Conservation (phyloP, 2,329 filamentous ascomycete genomes). For the Fusarium guadeloupense region DNA sequence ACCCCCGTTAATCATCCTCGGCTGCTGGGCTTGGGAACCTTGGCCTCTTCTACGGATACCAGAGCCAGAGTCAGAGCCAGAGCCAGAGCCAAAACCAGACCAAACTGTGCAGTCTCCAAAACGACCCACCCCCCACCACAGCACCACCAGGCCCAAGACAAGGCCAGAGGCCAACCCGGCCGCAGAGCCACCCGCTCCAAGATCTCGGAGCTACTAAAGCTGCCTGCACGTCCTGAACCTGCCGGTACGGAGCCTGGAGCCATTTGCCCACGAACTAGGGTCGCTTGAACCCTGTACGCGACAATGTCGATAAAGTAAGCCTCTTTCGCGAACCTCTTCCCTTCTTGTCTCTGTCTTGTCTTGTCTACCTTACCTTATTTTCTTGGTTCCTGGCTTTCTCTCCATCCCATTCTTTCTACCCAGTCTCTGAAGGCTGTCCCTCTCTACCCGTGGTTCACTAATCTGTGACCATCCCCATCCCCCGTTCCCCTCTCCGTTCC, state of each 20-base stretch:
- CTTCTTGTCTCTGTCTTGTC: slow-evolving; percentile 13
- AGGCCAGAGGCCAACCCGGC: slow-evolving; percentile 38
- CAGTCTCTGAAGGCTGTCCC: slow-evolving; percentile 18
- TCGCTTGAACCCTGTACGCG: slow-evolving; percentile 49
- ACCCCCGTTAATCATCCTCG: slow-evolving; percentile 20
- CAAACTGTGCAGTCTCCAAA: slow-evolving; percentile 35
- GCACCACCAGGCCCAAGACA: slow-evolving; percentile 36
- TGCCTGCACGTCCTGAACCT: slow-evolving; percentile 45
- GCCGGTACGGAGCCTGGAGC: slow-evolving; percentile 45
- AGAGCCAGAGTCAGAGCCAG: no score
- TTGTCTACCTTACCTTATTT: slow-evolving; percentile 20
- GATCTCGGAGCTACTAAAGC: slow-evolving; percentile 46
- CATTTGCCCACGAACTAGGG: slow-evolving; percentile 47
- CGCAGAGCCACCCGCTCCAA: slow-evolving; percentile 44
- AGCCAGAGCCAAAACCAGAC: no score
- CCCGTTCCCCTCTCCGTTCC: slow-evolving; percentile 21
- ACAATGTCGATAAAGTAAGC: slow-evolving; percentile 67
- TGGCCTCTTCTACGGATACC: slow-evolving; percentile 5
- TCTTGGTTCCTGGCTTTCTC: slow-evolving; percentile 27
- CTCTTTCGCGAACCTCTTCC: slow-evolving; percentile 43
- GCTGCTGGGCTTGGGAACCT: slow-evolving; percentile 27
- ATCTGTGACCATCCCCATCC: slow-evolving; percentile 19
- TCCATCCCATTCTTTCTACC: background rate
- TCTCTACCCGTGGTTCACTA: slow-evolving; percentile 8
- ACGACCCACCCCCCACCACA: slow-evolving; percentile 43